Percentiles rank a stretch among this genome's conserved stretches.
These are phyloP conservation scores for Phialemonium atrogriseum DNA, from an alignment of 2,329 filamentous ascomycete species.

Conservation along the genomic window DNA sequence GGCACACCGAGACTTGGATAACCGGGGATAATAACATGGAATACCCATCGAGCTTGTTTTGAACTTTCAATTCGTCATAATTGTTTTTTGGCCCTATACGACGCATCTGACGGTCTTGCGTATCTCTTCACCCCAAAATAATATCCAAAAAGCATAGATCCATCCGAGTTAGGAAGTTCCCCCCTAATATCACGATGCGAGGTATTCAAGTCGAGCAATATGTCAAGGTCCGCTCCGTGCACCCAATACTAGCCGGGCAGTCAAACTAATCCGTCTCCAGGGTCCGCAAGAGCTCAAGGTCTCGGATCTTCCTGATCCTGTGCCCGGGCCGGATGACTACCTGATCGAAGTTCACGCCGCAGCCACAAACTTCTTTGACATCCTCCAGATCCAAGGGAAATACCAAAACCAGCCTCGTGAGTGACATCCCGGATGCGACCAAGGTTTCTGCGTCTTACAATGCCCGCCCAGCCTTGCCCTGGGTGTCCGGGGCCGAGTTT, in stretches of 20 bases:
- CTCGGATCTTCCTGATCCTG: slow-evolving; percentile 64
- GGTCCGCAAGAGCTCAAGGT: slow-evolving; percentile 73
- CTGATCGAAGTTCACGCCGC: slow-evolving; percentile 79
- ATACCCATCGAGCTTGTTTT: background rate
- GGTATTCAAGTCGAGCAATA: slow-evolving; percentile 25
- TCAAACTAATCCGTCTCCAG: no score
- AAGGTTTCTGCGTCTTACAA: no score
- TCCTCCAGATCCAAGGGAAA: slow-evolving; percentile 89
- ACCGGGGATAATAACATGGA: no score
- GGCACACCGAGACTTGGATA: no score
- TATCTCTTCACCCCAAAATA: background rate
- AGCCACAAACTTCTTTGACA: slow-evolving; percentile 95
- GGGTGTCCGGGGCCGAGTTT: slow-evolving; percentile 83
- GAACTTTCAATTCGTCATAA: no score
- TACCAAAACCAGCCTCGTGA: slow-evolving; percentile 77
- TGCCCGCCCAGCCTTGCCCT: slow-evolving; percentile 62
- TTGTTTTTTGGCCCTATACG: slow-evolving; percentile 2
- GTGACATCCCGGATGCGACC: no score
- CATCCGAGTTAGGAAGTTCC: no score
- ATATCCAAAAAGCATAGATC: no score
- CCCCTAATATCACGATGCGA: slow-evolving; percentile 23
- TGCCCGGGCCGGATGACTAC: slow-evolving; percentile 66
- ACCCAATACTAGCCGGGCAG: no score
- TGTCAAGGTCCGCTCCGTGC: slow-evolving; percentile 19
- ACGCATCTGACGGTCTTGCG: background rate